Percentiles rank a stretch among this genome's conserved stretches.
Evolutionary conservation across 2,329 filamentous ascomycete species (phyloP).

Genomic region (Neobulgaria alba): DNA sequence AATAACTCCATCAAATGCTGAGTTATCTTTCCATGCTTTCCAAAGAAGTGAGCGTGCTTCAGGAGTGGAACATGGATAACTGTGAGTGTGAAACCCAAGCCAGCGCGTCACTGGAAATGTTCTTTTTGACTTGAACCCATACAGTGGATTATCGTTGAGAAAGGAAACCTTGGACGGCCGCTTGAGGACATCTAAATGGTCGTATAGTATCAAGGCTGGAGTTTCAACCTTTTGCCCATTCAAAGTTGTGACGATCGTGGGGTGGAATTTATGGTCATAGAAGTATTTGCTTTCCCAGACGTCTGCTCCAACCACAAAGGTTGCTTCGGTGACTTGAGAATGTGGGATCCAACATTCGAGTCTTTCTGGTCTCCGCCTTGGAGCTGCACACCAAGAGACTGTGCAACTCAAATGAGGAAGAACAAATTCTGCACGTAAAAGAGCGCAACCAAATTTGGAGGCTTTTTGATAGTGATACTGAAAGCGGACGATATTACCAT

Average conservation of each 20-base stretch:
- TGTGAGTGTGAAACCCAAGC: conserved; percentile 32
- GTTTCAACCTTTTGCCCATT: conserved; percentile 43
- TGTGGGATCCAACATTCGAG: conserved; percentile 45
- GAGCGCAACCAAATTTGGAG: conserved; percentile 43
- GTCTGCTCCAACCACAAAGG: conserved; percentile 42
- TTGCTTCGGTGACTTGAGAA: conserved; percentile 44
- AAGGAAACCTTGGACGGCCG: conserved; percentile 36
- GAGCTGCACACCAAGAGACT: conserved; percentile 45
- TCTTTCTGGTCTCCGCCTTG: conserved; percentile 40
- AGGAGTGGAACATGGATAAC: conserved; percentile 34
- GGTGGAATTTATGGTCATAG: conserved; percentile 41
- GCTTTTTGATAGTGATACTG: conserved; percentile 46
- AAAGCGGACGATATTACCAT: conserved; percentile 43
- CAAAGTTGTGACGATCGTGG: conserved; percentile 37
- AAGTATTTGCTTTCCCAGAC: conserved; percentile 42
- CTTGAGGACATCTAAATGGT: conserved; percentile 34
- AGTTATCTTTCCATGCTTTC: conserved; percentile 38
- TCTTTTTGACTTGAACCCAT: conserved; percentile 34
- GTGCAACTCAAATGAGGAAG: conserved; percentile 45
- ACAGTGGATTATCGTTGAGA: conserved; percentile 42
- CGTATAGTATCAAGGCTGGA: conserved; percentile 44
- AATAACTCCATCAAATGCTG: conserved; percentile 37
- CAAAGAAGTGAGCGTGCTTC: conserved; percentile 36
- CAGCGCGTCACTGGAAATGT: conserved; percentile 26
- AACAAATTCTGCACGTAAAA: conserved; percentile 46